phyloP scores from a whole-genome alignment of 495 filamentous ascomycete species.

The Articulospora tetracladia region DNA sequence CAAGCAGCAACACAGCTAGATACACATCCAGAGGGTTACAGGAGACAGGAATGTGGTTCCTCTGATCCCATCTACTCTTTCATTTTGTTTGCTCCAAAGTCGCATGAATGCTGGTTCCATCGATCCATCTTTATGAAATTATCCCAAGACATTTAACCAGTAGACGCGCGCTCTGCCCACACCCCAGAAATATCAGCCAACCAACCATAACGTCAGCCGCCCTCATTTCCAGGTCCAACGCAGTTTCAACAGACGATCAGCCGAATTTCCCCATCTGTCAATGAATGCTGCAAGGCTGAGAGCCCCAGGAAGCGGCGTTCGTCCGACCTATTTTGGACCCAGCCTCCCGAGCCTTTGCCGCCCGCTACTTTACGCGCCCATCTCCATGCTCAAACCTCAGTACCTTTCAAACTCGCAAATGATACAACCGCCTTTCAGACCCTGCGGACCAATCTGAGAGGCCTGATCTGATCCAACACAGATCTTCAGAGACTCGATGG shows the following conservation, averaged over 20 bases:
- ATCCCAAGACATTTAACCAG: conserved; percentile 6
- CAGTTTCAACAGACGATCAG: conserved; percentile 7
- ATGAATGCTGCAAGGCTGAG: neutral
- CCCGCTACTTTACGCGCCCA: conserved; percentile 12
- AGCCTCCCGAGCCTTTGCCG: conserved; percentile 15
- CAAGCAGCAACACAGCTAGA: neutral
- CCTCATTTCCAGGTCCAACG: neutral
- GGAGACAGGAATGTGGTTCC: too few species aligned
- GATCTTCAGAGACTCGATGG: conserved; percentile 10
- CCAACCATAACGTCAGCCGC: conserved; percentile 3
- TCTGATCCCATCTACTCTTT: too few species aligned
- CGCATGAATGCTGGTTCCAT: neutral
- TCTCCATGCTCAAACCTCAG: neutral
- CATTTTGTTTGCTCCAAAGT: too few species aligned
- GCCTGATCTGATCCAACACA: neutral
- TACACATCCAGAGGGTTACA: too few species aligned
- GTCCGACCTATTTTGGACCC: conserved; percentile 16
- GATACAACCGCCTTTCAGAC: conserved; percentile 15
- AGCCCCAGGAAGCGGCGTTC: neutral
- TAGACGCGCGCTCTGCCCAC: conserved; percentile 11
- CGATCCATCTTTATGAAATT: neutral
- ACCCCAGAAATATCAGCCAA: conserved; percentile 1
- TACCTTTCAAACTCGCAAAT: conserved; percentile 5
- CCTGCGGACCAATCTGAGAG: conserved; percentile 11
- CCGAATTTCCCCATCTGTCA: neutral